Conservation (phyloP, 2,329 filamentous ascomycete genomes). For the Fusarium luffae region DNA sequence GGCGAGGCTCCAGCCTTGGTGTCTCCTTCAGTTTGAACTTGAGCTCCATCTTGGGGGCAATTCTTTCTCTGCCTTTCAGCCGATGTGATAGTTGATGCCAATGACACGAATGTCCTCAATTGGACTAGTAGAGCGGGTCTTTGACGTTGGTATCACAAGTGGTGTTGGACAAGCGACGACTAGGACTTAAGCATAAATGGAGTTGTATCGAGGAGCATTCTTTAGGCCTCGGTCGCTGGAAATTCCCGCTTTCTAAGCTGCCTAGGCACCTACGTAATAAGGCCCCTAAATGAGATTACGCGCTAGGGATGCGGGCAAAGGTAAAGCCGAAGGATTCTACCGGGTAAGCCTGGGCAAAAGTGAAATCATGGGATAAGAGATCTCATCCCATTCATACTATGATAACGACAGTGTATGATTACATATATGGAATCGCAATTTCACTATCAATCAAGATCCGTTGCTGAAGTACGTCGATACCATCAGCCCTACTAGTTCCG, state of each 20-base stretch:
- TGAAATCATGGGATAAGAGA: too few species aligned
- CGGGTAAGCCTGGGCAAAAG: not conserved
- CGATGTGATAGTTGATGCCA: not conserved
- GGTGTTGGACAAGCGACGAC: not conserved
- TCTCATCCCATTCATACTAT: not conserved
- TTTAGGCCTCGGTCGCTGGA: not conserved
- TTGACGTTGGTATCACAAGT: not conserved
- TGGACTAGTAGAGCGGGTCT: not conserved
- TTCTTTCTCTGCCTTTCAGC: not conserved
- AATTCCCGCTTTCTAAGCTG: not conserved
- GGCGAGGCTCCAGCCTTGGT: not conserved
- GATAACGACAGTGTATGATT: not conserved
- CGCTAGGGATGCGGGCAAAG: not conserved
- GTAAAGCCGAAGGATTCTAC: not conserved
- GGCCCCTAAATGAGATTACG: not conserved
- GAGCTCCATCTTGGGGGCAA: not conserved
- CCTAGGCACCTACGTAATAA: not conserved
- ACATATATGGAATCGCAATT: not conserved
- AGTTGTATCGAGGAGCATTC: not conserved
- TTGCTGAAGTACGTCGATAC: not conserved
- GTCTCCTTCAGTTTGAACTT: not conserved
- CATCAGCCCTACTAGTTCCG: not conserved
- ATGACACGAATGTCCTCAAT: not conserved
- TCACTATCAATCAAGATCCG: accelerated
- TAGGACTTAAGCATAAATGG: not conserved